Conservation (phyloP, 2,329 filamentous ascomycete species). For the Emmonsiellopsis sp. region DNA sequence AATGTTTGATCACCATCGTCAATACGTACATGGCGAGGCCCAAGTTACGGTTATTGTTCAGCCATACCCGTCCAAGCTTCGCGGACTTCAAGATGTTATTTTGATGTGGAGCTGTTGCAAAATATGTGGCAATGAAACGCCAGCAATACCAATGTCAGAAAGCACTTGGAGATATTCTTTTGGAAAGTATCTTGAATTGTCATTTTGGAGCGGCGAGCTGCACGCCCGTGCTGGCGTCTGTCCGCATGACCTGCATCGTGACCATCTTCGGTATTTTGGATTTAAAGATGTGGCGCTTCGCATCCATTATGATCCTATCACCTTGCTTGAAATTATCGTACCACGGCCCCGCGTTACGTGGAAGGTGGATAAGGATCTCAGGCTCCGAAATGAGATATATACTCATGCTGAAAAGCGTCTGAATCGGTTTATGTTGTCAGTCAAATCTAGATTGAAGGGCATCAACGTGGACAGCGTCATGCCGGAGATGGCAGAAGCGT, state of each 20-base stretch:
- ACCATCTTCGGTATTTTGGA: constrained; percentile 89
- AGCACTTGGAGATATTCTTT: constrained; percentile 98
- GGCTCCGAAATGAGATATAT: constrained; percentile 87
- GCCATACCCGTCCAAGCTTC: constrained; percentile 57
- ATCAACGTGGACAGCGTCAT: constrained; percentile 89
- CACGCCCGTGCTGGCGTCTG: constrained; percentile 68
- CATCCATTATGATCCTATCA: constrained; percentile 87
- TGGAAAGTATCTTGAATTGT: constrained; percentile 94
- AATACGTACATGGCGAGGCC: constrained; percentile 93
- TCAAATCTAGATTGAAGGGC: constrained; percentile 71
- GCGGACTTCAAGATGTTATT: constrained; percentile 63
- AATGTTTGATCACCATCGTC: constrained; percentile 88
- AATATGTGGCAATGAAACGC: constrained; percentile 80
- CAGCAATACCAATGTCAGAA: constrained; percentile 82
- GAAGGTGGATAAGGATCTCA: constrained; percentile 93
- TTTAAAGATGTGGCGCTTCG: constrained; percentile 76
- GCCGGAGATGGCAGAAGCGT: constrained; percentile 75
- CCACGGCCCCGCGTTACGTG: constrained; percentile 85
- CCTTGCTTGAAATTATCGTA: constrained; percentile 88
- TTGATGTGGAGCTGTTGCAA: constrained; percentile 98
- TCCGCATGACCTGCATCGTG: constrained; percentile 81
- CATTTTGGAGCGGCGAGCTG: constrained; percentile 86
- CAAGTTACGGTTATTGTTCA: constrained; percentile 88
- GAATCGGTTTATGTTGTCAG: constrained; percentile 77
- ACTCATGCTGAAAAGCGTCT: constrained; percentile 71